Conservation (phyloP, 148 eudicot genomes). For the Diospyros lotus region DNA sequence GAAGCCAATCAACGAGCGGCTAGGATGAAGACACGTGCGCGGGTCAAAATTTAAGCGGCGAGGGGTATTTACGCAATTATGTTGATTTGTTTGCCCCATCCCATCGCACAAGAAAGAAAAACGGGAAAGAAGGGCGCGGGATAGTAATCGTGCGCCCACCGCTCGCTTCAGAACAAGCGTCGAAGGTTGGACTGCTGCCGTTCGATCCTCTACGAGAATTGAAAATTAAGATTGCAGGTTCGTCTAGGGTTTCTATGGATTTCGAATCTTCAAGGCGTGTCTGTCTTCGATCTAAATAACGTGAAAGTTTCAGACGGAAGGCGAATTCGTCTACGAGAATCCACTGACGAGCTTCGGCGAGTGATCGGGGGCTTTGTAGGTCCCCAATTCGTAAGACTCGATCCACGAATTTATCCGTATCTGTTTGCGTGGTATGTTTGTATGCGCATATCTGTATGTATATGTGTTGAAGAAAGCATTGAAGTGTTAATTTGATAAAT, state of each 20-base stretch:
- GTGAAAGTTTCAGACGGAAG: not conserved
- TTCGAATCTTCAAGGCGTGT: not conserved
- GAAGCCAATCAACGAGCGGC: not conserved
- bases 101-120: not conserved
- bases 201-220: no score
- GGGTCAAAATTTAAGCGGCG: not conserved
- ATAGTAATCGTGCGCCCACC: not conserved
- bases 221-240: no score
- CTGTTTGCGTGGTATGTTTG: not conserved
- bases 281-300: not conserved
- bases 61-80: not conserved
- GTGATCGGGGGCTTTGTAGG: not conserved
- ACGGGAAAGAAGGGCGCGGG: not conserved
- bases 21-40: not conserved
- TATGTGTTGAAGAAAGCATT: not conserved
- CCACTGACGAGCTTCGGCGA: not conserved
- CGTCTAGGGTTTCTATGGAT: constrained; percentile 11
- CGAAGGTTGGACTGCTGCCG: not conserved
- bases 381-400: not conserved
- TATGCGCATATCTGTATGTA: not conserved
- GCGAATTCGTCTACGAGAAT: not conserved
- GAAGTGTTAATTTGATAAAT: not conserved
- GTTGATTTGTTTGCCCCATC: no score
- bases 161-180: not conserved
- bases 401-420: not conserved